Base-by-base conservation (phyloP, 352 stramenopile species). In the Paralagenidium karlingii region DNA sequence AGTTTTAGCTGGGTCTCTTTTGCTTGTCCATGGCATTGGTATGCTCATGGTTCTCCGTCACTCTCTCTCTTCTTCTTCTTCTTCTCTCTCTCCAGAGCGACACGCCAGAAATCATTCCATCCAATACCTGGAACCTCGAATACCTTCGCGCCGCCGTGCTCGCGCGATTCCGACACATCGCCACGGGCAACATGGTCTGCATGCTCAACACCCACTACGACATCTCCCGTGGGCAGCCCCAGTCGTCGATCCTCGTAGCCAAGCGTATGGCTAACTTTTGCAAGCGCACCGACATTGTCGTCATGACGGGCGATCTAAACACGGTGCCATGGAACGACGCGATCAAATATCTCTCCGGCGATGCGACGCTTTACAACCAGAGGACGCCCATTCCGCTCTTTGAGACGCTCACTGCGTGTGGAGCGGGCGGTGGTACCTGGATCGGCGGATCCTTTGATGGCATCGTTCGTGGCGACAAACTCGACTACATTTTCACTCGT, bases 191-290 rank as follows among this genome's bases (percentile, higher is more conserved):
- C 34, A 57, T 48, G 0, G 47, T 82, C 18, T 86, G 71, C 48
- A 76, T 86, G 50, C 55, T 86, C 38, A 86, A 86, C 53, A 86
- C 71, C 13, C 71, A 83, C 49, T 86, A 63, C 37, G 71, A 86
- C 43, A 79, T 82, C 20, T 52, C 27, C 8, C 51, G 52, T 12
- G 66, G 71, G 32, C 71, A 86, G 21, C 37, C 55, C 5, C 43
- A 83, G 38, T 83, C 67, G 21, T 60, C 71, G 1, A 19, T 63
- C 40, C 41, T 83, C 15, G 61, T 83, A 4, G 59, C 70, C 1
- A 47, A 63, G 22, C 61, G 57, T 16, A 40, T 83, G 22, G 53
- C 42, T 5, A 3, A 55, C 8, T 55, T 47, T n/a, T 87, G 74
- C 21, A 26, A 77, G 27, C 7, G 36, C 0, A 46, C 40, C 15